A percentile compares a stretch with the other conserved stretches of the same genome.
These are phyloP conservation scores for Chiua virens DNA, from an alignment of 768 basidiomycete genomes.

Conservation along the genomic window DNA sequence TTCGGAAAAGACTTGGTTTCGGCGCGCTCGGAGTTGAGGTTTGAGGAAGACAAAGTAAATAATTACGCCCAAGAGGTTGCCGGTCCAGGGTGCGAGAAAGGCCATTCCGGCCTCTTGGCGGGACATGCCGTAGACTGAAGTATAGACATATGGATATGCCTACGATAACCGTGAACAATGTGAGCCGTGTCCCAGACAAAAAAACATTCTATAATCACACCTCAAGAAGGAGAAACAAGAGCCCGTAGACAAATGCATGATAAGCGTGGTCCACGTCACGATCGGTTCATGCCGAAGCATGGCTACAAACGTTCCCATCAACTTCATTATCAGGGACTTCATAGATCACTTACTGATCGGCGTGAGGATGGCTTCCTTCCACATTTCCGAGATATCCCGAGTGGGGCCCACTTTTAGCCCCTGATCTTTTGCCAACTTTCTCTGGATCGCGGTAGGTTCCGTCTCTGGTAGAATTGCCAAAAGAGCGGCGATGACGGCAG, in stretches of 20 bases:
- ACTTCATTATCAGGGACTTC: background rate
- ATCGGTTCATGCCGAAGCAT: constrained; percentile 28
- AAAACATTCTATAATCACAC: background rate
- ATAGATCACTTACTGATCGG: constrained; percentile 24
- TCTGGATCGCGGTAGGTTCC: constrained; percentile 20
- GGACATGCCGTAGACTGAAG: constrained; percentile 21
- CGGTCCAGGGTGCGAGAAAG: constrained; percentile 26
- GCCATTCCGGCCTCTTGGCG: constrained; percentile 23
- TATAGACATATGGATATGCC: constrained; percentile 26
- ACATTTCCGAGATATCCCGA: constrained; percentile 9
- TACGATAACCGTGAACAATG: background rate
- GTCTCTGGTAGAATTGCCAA: constrained; percentile 26
- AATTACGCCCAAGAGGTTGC: constrained; percentile 27
- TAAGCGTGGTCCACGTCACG: constrained; percentile 28
- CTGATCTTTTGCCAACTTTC: constrained; percentile 13
- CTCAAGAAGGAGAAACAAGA: constrained; percentile 31
- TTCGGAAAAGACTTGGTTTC: constrained; percentile 13
- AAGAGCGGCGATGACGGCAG: constrained; percentile 14
- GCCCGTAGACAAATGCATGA: constrained; percentile 29
- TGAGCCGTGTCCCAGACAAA: background rate
- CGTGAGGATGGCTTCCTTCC: constrained; percentile 22
- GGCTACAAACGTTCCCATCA: constrained; percentile 11
- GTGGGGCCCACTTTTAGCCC: background rate
- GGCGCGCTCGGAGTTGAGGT: constrained; percentile 16
- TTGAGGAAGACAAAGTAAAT: constrained; percentile 28